phyloP scores from a whole-genome alignment of 257 asterid species.

The Hygrophila difformis region DNA sequence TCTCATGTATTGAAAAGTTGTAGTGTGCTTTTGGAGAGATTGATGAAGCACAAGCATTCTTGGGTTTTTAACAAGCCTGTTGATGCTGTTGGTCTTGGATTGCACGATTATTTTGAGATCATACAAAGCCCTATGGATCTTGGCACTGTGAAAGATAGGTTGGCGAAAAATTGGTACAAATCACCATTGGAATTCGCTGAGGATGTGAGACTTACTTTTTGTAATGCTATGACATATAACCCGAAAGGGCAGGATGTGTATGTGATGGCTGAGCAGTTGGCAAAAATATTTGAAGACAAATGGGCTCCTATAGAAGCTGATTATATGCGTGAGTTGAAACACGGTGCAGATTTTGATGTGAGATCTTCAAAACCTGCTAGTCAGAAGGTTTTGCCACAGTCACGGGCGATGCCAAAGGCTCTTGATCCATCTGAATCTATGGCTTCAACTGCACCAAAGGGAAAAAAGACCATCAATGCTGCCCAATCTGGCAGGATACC shows the following conservation, averaged over 20 bases:
- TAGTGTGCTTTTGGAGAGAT: slow-evolving; percentile 45
- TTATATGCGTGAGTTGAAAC: slow-evolving; percentile 35
- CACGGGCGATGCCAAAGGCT: slow-evolving; percentile 25
- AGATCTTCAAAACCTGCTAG: slow-evolving; percentile 44
- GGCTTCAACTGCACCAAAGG: slow-evolving; percentile 30
- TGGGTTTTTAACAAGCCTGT: slow-evolving; percentile 92
- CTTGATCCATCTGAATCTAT: slow-evolving; percentile 31
- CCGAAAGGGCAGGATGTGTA: slow-evolving; percentile 81
- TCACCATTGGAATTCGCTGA: slow-evolving; percentile 69
- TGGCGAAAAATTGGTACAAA: slow-evolving; percentile 51
- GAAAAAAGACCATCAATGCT: slow-evolving; percentile 29
- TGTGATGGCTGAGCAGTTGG: slow-evolving; percentile 77
- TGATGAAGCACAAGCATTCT: slow-evolving; percentile 88
- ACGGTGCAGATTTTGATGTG: slow-evolving; percentile 30
- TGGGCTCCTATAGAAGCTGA: slow-evolving; percentile 62
- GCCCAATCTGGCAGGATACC: slow-evolving; percentile 38
- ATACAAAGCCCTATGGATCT: slow-evolving; percentile 80
- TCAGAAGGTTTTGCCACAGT: slow-evolving; percentile 37
- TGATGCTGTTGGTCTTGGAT: slow-evolving; percentile 58
- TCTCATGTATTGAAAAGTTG: slow-evolving; percentile 53
- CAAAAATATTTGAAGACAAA: slow-evolving; percentile 52
- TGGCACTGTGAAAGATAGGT: slow-evolving; percentile 61
- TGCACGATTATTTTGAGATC: slow-evolving; percentile 73
- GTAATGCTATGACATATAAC: slow-evolving; percentile 76
- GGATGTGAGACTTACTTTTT: slow-evolving; percentile 76